Conservation (phyloP, 495 filamentous ascomycete genomes). For the Coniosporium apollinis region DNA sequence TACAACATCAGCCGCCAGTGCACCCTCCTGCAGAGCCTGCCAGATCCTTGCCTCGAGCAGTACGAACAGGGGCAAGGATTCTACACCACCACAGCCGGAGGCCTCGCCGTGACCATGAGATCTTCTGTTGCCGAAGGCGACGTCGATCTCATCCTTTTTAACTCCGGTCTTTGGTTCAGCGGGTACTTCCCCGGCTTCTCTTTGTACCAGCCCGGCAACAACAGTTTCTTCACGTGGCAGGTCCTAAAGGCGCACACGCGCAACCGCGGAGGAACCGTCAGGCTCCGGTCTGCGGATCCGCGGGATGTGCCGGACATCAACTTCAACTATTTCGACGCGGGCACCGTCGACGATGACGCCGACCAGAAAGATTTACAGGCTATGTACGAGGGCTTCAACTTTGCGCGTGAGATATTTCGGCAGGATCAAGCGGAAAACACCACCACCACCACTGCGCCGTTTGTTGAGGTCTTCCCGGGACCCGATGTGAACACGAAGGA, state of each 20-base stretch:
- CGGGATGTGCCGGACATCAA: slow-evolving; percentile 15
- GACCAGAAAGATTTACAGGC: slow-evolving; percentile 10
- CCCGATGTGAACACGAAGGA: slow-evolving; percentile 2
- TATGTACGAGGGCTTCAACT: slow-evolving; percentile 13
- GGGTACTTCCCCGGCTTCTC: slow-evolving; percentile 33
- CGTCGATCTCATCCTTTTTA: slow-evolving; percentile 36
- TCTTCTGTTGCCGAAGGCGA: slow-evolving; percentile 24
- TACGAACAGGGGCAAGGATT: slow-evolving; percentile 29
- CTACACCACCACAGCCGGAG: slow-evolving; percentile 34
- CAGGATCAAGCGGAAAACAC: slow-evolving; percentile 1
- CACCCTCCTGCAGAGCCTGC: slow-evolving; percentile 26
- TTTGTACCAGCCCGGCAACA: slow-evolving; percentile 8
- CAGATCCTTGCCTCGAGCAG: slow-evolving; percentile 33
- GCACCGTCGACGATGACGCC: slow-evolving; percentile 5
- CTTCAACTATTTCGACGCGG: slow-evolving; percentile 17
- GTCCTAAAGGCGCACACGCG: slow-evolving; percentile 14
- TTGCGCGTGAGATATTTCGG: slow-evolving; percentile 10
- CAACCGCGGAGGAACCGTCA: slow-evolving; percentile 15
- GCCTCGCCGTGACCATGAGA: slow-evolving; percentile 30
- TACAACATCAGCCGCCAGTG: slow-evolving; percentile 27
- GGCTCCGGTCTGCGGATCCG: slow-evolving; percentile 10
- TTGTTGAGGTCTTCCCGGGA: slow-evolving; percentile 9
- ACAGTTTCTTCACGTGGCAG: slow-evolving; percentile 24
- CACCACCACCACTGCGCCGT: not conserved
- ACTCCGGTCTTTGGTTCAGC: slow-evolving; percentile 35